A percentile compares a stretch with the other conserved stretches of the same genome.
Conservation (phyloP, 1,139 yeast species). For the Zygosaccharomyces sapae region DNA sequence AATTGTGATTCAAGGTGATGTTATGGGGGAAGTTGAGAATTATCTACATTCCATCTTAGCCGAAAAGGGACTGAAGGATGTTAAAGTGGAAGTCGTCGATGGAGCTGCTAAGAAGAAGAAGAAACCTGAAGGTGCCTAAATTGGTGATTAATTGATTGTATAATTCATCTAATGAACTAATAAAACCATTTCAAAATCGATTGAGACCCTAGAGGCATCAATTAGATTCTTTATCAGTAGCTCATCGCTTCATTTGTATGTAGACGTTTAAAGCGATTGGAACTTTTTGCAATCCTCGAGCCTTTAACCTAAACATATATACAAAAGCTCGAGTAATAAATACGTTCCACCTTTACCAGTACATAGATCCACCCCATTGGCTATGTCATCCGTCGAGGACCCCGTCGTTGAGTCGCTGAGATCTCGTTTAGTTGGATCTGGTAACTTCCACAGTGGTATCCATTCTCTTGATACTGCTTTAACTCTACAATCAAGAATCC, state of each 20-base stretch:
- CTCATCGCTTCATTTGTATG: not conserved
- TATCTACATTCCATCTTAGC: conserved; percentile 67
- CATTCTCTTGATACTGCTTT: conserved; percentile 24
- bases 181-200: not conserved
- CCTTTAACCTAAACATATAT: conserved; percentile 1
- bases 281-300: not conserved
- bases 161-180: not conserved
- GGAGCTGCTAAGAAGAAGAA: conserved; percentile 74
- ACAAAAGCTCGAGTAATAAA: not conserved
- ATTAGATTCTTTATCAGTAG: not conserved
- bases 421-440: conserved; percentile 29
- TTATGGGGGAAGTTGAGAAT: conserved; percentile 83
- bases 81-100: conserved; percentile 81
- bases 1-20: conserved; percentile 91
- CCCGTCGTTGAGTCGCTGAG: conserved; percentile 22
- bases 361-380: not conserved
- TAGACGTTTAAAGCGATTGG: conserved; percentile 6
- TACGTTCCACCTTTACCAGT: not conserved
- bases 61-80: conserved; percentile 77
- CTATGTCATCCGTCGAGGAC: conserved; percentile 34
- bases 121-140: conserved; percentile 30
- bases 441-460: conserved; percentile 24
- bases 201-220: not conserved
- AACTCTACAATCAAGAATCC: conserved; percentile 30
- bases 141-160: conserved; percentile 7